Evolutionary conservation across 2,329 filamentous ascomycete genomes (phyloP).

Genomic region (Alternaria gaisen): DNA sequence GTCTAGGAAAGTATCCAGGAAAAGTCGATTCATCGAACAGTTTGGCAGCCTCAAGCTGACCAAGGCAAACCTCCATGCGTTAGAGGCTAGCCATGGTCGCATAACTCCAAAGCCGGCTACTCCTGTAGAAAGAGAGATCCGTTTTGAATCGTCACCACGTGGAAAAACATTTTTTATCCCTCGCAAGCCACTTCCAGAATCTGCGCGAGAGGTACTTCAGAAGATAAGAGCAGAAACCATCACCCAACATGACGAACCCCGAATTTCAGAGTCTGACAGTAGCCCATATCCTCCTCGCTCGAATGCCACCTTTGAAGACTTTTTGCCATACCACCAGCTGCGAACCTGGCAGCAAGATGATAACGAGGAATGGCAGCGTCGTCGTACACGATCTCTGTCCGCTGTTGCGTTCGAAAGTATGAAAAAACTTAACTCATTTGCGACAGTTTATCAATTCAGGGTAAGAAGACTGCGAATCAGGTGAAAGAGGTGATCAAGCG

Average conservation of each 20-base stretch:
- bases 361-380: not conserved
- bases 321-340: not conserved
- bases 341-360: slow-evolving; percentile 10
- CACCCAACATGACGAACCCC: not conserved
- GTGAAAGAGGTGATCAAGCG: not conserved
- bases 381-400: not conserved
- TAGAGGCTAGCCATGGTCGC: not conserved
- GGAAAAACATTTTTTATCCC: not conserved
- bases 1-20: not conserved
- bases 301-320: slow-evolving; percentile 2
- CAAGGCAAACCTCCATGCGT: not conserved
- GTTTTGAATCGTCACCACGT: not conserved
- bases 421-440: not conserved
- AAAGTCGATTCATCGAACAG: not conserved
- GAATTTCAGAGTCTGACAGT: not conserved
- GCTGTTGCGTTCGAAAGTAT: not conserved
- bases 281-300: not conserved
- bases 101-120: not conserved
- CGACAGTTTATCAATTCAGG: not conserved
- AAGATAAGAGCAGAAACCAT: not conserved
- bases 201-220: not conserved
- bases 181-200: slow-evolving; percentile 3
- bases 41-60: not conserved
- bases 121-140: not conserved
- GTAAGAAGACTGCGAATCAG: not conserved